Evolutionary conservation across 2,329 filamentous ascomycete genomes (phyloP).

Genomic region (Xylaria sp.): DNA sequence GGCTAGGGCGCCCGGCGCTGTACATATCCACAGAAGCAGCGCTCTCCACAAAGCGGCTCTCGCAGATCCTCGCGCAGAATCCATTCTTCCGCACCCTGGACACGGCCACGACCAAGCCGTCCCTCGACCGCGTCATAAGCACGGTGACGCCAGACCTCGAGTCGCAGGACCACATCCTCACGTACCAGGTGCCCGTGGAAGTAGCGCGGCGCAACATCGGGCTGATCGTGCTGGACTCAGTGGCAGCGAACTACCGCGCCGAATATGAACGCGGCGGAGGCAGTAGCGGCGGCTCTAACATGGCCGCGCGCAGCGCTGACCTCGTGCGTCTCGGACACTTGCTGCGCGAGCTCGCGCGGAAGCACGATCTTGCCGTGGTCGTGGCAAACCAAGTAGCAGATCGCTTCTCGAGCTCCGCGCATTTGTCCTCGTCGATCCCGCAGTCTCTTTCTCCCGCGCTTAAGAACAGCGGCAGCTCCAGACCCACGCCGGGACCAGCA

Average conservation of each 20-base stretch:
- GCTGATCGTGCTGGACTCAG: slow-evolving; percentile 87
- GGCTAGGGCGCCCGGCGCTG: slow-evolving; percentile 78
- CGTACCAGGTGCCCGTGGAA: slow-evolving; percentile 90
- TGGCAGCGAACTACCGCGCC: slow-evolving; percentile 94
- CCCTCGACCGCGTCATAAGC: slow-evolving; percentile 80
- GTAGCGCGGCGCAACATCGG: slow-evolving; percentile 80
- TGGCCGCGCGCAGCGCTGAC: slow-evolving; percentile 81
- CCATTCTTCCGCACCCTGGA: slow-evolving; percentile 62
- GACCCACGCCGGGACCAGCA: neutral
- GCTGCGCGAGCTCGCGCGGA: slow-evolving; percentile 79
- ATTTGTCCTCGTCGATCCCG: neutral
- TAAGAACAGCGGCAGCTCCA: slow-evolving; percentile 35
- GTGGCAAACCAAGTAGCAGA: slow-evolving; percentile 97
- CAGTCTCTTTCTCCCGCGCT: slow-evolving; percentile 33
- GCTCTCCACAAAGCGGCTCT: slow-evolving; percentile 82
- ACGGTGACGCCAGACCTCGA: slow-evolving; percentile 90
- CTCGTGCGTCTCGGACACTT: slow-evolving; percentile 80
- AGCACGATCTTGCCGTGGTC: slow-evolving; percentile 82
- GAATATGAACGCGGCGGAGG: slow-evolving; percentile 76
- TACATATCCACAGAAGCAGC: slow-evolving; percentile 95
- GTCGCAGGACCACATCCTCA: slow-evolving; percentile 92
- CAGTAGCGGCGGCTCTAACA: slow-evolving; percentile 61
- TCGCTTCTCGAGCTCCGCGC: slow-evolving; percentile 65
- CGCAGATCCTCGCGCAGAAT: slow-evolving; percentile 79
- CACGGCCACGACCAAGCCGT: slow-evolving; percentile 57